Base-by-base conservation (phyloP, 805 yeast genomes). In the Tetrapisispora nanseiensis region DNA sequence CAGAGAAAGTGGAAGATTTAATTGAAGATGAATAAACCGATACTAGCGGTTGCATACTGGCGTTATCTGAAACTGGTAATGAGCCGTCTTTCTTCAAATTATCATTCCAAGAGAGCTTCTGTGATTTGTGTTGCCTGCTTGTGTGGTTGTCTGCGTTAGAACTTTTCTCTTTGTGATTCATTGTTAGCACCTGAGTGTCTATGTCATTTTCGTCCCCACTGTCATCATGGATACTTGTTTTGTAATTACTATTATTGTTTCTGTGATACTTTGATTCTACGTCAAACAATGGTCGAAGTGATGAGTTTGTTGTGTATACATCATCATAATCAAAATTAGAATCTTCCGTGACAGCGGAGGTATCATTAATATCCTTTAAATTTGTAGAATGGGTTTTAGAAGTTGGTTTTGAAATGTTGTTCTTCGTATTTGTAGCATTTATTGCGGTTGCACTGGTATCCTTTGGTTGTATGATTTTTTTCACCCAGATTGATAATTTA, bases 1-100 rank as follows among this genome's bases (percentile, higher is more conserved):
- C 68, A 22, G 68, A 64, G 39, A 65, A 65, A 4, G 65, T 61
- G 1, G 67, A 62, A 1, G 69, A 65, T 39, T 63, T 56, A 8
- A 59, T 47, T 0, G 68, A 64, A 6, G 62, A 49, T 1, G 69
- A 63, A 23, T 60, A 62, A 37, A 56, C 45, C 5, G 69, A 65
- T 15, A 60, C 41, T 19, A 65, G 43, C 1, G 68, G 67, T 4
- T 59, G 49, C 5, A 63, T 55, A 37, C 66, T 59, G 23, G 55
- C 55, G 31, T 55, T 52, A 37, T 62, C 65, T 4, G 23, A 15
- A 28, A 19, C 41, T 6, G 20, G 39, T 19, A 40, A 45, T 19
- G 29, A 34, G 11, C 36, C 39, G 9, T 37, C 40, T 15, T 38
- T 37, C 38, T 46, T 45, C 10, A 55, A 54, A 33, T 41, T 52